Evolutionary conservation across 73 alveolate genomes (phyloP), one percentile per base, ranked within the genome.

Genomic region (Durusdinium trenchii): DNA sequence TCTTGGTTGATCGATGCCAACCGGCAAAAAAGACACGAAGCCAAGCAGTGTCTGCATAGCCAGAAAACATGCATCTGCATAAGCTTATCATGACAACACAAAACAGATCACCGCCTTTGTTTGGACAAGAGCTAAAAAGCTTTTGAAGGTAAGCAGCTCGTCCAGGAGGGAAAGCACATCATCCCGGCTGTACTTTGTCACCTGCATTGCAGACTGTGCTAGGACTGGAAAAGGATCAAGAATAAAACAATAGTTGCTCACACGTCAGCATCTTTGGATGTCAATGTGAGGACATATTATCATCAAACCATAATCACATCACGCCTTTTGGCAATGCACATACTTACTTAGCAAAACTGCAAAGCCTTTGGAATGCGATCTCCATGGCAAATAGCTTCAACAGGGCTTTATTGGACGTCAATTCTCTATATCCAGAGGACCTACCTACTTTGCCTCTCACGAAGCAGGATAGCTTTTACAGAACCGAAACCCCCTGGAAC

Each of bases 121-220:
- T n/a, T n/a, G n/a, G n/a, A n/a, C n/a, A n/a, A n/a, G n/a, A n/a
- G n/a, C n/a, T n/a, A n/a, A n/a, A n/a, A n/a, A n/a, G n/a, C n/a
- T n/a, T n/a, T n/a, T n/a, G n/a, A 30, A 10, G 75, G 64, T 46
- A 28, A 52, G 98, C 45, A 32, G 42, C 98, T 91, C 98, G 18
- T 91, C 89, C 52, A 91, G 98, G 60, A 67, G 89, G 43, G 90
- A 62, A 76, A 91, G 30, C 54, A 91, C 98, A 36, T 91, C 98
- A 40, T 91, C 98, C 62, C 98, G 81, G 98, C 79, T 67, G 98
- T 91, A 91, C 78, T 91, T 91, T 46, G 67, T 87, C 38, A 91
- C 98, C 98, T 91, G 51, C 26, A 20, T 20, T 12, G 38, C 38
- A 43, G 18, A 45, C 20, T 43, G 1, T n/a, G 14, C 60, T 1